Percentiles rank a stretch among this genome's conserved stretches.
Conservation (phyloP, 768 basidiomycete species). For the Boletus bicolor region DNA sequence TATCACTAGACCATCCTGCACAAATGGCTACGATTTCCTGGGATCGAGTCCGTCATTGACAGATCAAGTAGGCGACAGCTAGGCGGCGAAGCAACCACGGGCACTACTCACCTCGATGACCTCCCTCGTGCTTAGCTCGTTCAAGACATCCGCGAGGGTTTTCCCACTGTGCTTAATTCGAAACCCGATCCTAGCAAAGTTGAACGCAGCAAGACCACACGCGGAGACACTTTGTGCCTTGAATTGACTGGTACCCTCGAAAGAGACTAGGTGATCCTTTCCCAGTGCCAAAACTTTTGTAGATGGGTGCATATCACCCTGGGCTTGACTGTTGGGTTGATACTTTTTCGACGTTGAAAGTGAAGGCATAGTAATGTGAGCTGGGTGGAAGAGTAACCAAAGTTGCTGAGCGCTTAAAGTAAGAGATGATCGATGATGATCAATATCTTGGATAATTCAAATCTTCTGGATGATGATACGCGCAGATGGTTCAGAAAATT, state of each 20-base stretch:
- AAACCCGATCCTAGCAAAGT: constrained; percentile 55
- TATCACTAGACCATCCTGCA: constrained; percentile 47
- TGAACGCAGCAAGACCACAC: constrained; percentile 66
- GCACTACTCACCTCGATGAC: constrained; percentile 24
- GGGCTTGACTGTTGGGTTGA: neutral
- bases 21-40: constrained; percentile 61
- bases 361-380: constrained; percentile 4
- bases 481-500: neutral
- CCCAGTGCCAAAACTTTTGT: constrained; percentile 23
- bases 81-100: neutral
- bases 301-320: neutral
- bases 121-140: constrained; percentile 21
- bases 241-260: constrained; percentile 57
- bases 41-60: neutral
- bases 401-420: neutral
- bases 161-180: constrained; percentile 16
- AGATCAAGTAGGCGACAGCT: neutral
- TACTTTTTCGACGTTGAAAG: neutral
- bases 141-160: constrained; percentile 15
- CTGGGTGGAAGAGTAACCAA: neutral
- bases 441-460: neutral
- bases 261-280: constrained; percentile 41
- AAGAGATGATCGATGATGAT: neutral
- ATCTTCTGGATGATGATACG: neutral
- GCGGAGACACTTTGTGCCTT: constrained; percentile 44